phyloP scores from a whole-genome alignment of 805 yeast species.

The Ogataea sp. region DNA sequence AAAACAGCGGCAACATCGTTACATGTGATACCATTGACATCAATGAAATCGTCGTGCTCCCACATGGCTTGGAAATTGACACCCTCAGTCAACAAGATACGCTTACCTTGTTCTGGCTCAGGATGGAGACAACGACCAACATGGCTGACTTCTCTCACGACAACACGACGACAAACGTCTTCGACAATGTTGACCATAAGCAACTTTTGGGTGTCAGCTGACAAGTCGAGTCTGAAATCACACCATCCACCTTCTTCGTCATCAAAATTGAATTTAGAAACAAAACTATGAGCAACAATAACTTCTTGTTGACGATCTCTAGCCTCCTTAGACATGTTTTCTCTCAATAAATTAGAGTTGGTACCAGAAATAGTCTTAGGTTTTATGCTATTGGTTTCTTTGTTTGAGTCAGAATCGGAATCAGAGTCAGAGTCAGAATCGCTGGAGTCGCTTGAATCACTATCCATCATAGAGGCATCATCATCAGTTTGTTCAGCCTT shows the following conservation, averaged over 20 bases:
- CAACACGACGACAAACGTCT: conserved; percentile 80
- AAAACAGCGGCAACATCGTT: conserved; percentile 91
- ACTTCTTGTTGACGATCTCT: conserved; percentile 83
- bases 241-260: conserved; percentile 89
- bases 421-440: conserved; percentile 38
- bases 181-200: conserved; percentile 97
- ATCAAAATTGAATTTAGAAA: conserved; percentile 82
- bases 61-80: conserved; percentile 97
- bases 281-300: conserved; percentile 60
- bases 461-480: conserved; percentile 40
- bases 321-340: conserved; percentile 49
- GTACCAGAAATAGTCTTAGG: conserved; percentile 3
- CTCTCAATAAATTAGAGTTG: conserved; percentile 8
- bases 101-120: conserved; percentile 55
- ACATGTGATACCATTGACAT: conserved; percentile 82
- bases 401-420: conserved; percentile 24
- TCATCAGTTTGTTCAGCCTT: conserved; percentile 72
- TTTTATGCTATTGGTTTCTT: conserved; percentile 11
- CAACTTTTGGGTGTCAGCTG: conserved; percentile 82
- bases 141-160: conserved; percentile 83
- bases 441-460: conserved; percentile 25
- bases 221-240: conserved; percentile 74
- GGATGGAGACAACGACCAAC: conserved; percentile 94
- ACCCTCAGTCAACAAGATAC: conserved; percentile 91
- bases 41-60: conserved; percentile 91